Evolutionary conservation across 2,329 filamentous ascomycete species (phyloP).

Genomic region (Colletotrichum sp.): DNA sequence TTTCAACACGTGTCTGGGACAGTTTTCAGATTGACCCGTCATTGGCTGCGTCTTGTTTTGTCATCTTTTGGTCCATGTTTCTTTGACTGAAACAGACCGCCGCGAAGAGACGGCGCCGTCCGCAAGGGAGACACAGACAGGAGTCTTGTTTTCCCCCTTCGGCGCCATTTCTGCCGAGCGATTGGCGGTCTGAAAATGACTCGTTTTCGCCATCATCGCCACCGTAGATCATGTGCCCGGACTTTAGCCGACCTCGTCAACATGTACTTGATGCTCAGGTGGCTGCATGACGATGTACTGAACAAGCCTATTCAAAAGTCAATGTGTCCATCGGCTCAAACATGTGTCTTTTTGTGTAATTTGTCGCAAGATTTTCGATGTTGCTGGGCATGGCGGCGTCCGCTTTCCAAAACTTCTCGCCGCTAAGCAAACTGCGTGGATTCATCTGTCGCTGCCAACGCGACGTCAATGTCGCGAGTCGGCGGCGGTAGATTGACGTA

Average conservation of each 20-base stretch:
- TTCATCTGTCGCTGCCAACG: neutral
- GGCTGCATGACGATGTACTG: neutral
- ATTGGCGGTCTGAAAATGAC: neutral
- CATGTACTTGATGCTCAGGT: neutral
- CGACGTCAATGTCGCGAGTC: neutral
- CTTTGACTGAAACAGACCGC: neutral
- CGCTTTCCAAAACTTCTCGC: neutral
- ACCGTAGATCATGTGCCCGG: neutral
- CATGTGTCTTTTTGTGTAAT: accelerated
- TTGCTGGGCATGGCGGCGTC: neutral
- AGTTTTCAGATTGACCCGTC: neutral
- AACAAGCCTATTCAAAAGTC: accelerated
- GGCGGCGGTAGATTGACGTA: neutral
- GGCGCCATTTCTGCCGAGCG: neutral
- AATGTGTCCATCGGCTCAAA: neutral
- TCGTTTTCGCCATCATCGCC: neutral
- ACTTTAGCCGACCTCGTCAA: neutral
- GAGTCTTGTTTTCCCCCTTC: neutral
- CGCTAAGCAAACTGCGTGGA: neutral
- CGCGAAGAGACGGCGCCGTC: neutral
- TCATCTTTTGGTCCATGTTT: neutral
- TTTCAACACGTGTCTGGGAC: neutral
- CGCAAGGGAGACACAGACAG: neutral
- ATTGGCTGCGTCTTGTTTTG: neutral
- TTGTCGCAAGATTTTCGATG: accelerated